phyloP scores from a whole-genome alignment of 2,329 filamentous ascomycete genomes.

The Purpureocillium lavendulum region DNA sequence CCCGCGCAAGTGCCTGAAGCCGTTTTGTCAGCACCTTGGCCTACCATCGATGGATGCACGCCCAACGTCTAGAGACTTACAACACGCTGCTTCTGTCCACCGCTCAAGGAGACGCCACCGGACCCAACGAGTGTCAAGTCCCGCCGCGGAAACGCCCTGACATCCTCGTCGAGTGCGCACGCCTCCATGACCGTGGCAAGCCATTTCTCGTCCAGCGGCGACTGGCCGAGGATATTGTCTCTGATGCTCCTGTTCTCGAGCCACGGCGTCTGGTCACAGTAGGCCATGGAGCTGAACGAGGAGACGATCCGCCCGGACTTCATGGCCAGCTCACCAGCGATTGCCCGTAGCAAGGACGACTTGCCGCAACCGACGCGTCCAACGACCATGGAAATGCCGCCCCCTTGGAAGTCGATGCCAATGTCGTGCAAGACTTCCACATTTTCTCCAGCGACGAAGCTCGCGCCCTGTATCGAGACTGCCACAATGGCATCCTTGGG shows the following conservation, averaged over 20 bases:
- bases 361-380: conserved; percentile 37
- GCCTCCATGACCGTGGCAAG: conserved; percentile 18
- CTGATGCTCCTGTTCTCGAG: conserved; percentile 30
- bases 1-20: conserved; percentile 32
- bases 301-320: conserved; percentile 17
- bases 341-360: conserved; percentile 26
- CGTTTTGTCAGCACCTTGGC: too few relatives aligned
- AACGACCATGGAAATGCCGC: conserved; percentile 25
- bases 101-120: conserved; percentile 32
- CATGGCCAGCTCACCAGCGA: conserved; percentile 25
- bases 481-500: too few relatives aligned
- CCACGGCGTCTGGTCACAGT: conserved; percentile 36
- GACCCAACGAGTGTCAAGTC: conserved; percentile 29
- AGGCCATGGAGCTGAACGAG: conserved; percentile 21
- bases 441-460: too few relatives aligned
- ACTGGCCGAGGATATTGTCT: conserved; percentile 27
- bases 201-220: conserved; percentile 17
- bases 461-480: too few relatives aligned
- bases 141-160: conserved; percentile 19
- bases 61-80: too few relatives aligned
- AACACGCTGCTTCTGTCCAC: conserved; percentile 34
- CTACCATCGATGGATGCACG: too few relatives aligned
- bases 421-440: conserved; percentile 17
- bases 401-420: conserved; percentile 9
- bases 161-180: conserved; percentile 26